These are phyloP conservation scores for Sanghuangporus weigelae DNA, from an alignment of 1,284 basidiomycete genomes.

Conservation along the genomic window DNA sequence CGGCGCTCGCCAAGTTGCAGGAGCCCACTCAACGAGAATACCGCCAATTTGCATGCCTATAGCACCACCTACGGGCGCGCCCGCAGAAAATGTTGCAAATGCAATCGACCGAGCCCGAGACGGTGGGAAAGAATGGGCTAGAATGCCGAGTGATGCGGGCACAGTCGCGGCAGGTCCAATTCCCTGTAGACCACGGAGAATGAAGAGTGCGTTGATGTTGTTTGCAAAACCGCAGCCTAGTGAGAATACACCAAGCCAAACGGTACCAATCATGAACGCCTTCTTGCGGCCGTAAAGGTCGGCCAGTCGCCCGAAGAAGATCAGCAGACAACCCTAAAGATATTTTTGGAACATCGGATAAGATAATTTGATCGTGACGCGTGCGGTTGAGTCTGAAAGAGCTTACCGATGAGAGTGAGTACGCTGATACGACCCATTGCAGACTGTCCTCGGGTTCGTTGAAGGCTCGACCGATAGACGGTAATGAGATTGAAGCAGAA, in stretches of 20 bases:
- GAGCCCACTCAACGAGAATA: conserved; percentile 60
- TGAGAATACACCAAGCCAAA: conserved; percentile 41
- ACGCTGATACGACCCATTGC: conserved; percentile 59
- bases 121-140: conserved; percentile 71
- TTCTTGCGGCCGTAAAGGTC: conserved; percentile 69
- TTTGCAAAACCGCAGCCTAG: conserved; percentile 49
- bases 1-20: conserved; percentile 55
- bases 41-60: conserved; percentile 69
- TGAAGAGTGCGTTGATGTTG: conserved; percentile 41
- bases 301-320: conserved; percentile 66
- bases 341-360: conserved; percentile 15
- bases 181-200: conserved; percentile 69
- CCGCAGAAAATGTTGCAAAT: conserved; percentile 74
- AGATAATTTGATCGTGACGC: conserved; percentile 25
- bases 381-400: conserved; percentile 28
- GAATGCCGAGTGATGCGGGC: conserved; percentile 72
- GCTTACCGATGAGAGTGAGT: conserved; percentile 28
- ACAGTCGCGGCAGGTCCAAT: conserved; percentile 64
- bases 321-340: conserved; percentile 61
- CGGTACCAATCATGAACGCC: conserved; percentile 51
- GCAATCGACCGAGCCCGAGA: conserved; percentile 62
- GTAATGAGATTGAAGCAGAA: conserved; percentile 52
- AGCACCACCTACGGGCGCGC: conserved; percentile 74
- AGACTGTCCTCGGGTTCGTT: conserved; percentile 43
- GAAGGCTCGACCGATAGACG: conserved; percentile 52